Conservation (phyloP, 2,329 filamentous ascomycete species). For the Apiospora malaysiana region DNA sequence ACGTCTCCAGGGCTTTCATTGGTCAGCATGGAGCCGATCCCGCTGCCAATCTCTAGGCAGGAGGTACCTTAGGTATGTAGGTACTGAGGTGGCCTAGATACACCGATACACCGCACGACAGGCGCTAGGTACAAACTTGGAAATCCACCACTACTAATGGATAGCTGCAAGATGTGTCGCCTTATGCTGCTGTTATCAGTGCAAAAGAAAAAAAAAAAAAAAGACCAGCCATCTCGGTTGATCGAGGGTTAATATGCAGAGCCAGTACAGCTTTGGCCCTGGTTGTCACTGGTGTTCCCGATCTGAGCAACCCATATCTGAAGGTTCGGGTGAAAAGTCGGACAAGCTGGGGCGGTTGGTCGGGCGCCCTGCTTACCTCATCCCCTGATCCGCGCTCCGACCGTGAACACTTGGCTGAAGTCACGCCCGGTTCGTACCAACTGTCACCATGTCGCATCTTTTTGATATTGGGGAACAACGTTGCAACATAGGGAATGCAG, state of each 20-base stretch:
- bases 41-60: neutral
- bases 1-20: neutral
- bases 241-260: neutral
- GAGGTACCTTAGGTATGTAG: too few relatives aligned
- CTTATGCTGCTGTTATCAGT: neutral
- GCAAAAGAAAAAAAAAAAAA: neutral
- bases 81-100: too few relatives aligned
- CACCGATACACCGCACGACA: too few relatives aligned
- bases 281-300: neutral
- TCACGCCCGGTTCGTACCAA: neutral
- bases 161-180: neutral
- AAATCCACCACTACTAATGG: neutral
- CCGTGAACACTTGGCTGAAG: neutral
- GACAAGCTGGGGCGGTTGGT: neutral
- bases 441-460: neutral
- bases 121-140: too few relatives aligned
- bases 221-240: neutral
- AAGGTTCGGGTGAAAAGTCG: slow-evolving; percentile 15
- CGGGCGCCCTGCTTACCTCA: slow-evolving; percentile 8
- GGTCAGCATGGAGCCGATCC: neutral
- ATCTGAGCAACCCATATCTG: neutral
- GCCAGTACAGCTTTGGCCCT: neutral
- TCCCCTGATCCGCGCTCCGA: neutral
- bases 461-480: too few relatives aligned
- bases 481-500: neutral